A percentile compares a stretch with the other conserved stretches of the same genome.
Evolutionary conservation across 108 stramenopile genomes (phyloP).

Genomic region (Chaetoceros tenuissimus): DNA sequence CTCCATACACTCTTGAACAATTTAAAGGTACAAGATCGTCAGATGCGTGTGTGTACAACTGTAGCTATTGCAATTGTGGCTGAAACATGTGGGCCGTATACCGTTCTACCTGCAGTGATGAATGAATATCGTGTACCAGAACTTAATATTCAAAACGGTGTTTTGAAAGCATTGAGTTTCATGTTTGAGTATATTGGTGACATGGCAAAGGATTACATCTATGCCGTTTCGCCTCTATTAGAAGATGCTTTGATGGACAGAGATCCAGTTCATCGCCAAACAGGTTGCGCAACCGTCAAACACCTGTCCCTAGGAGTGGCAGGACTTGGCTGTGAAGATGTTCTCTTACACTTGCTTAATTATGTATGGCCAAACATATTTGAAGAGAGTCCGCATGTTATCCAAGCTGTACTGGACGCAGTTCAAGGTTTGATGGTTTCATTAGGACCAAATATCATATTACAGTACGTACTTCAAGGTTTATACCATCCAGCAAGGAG

Average conservation of each 20-base stretch:
- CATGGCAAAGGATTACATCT: constrained; percentile 99
- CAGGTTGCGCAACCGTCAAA: constrained; percentile 95
- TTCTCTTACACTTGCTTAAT: constrained; percentile 92
- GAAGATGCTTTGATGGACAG: constrained; percentile 99
- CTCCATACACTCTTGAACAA: constrained; percentile 97
- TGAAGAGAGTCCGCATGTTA: constrained; percentile 95
- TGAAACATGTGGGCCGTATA: constrained; percentile 98
- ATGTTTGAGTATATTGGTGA: constrained; percentile 99
- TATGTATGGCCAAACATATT: constrained; percentile 99
- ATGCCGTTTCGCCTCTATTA: constrained; percentile 92
- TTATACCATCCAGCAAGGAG: constrained; percentile 97
- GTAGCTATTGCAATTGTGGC: constrained; percentile 99
- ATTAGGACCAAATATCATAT: constrained; percentile 83
- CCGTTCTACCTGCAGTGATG: constrained; percentile 97
- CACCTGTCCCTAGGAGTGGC: constrained; percentile 95
- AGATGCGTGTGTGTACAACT: constrained; percentile 98
- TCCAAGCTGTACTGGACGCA: constrained; percentile 97
- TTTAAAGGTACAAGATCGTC: constrained; percentile 96
- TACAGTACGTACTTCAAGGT: constrained; percentile 92
- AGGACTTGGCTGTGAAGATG: constrained; percentile 97
- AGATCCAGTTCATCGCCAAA: constrained; percentile 98
- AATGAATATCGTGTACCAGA: constrained; percentile 99
- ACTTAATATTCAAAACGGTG: constrained; percentile 99
- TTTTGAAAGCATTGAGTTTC: constrained; percentile 97
- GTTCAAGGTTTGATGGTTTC: constrained; percentile 95